A percentile compares a stretch with the other conserved stretches of the same genome.
Conservation (phyloP, 1,139 yeast genomes). For the Citeromyces hawaiiensis region DNA sequence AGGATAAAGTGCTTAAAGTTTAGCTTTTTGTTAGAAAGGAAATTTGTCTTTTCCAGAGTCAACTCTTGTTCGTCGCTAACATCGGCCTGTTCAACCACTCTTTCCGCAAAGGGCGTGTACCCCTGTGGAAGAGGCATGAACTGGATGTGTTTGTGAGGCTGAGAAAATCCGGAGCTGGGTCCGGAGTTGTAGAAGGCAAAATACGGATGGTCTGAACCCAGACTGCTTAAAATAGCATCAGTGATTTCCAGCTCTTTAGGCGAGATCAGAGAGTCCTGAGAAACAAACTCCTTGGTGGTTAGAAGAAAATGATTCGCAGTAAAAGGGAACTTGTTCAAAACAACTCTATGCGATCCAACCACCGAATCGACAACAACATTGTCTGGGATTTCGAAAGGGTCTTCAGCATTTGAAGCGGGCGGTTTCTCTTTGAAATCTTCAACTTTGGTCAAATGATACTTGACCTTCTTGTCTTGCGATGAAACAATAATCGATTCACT, state of each 20-base stretch:
- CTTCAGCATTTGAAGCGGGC: conserved; percentile 11
- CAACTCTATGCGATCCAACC: conserved; percentile 45
- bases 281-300: conserved; percentile 58
- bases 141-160: conserved; percentile 86
- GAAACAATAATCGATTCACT: neutral
- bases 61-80: conserved; percentile 36
- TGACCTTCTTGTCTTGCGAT: neutral
- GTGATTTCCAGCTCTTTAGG: conserved; percentile 54
- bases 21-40: conserved; percentile 36
- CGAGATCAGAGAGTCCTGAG: conserved; percentile 61
- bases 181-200: conserved; percentile 88
- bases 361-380: conserved; percentile 45
- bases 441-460: neutral
- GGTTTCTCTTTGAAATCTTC: neutral
- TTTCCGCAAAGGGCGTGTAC: conserved; percentile 11
- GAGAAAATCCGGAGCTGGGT: conserved; percentile 80
- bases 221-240: conserved; percentile 31
- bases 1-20: conserved; percentile 80
- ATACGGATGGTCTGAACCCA: conserved; percentile 25
- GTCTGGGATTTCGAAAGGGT: conserved; percentile 84
- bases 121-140: conserved; percentile 55
- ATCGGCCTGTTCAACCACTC: conserved; percentile 28
- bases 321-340: conserved; percentile 80
- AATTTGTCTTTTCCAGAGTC: conserved; percentile 1
- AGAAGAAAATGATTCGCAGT: conserved; percentile 66